These are phyloP conservation scores for Trichaptum fuscoviolaceum DNA, from an alignment of 768 basidiomycete genomes.

Conservation along the genomic window DNA sequence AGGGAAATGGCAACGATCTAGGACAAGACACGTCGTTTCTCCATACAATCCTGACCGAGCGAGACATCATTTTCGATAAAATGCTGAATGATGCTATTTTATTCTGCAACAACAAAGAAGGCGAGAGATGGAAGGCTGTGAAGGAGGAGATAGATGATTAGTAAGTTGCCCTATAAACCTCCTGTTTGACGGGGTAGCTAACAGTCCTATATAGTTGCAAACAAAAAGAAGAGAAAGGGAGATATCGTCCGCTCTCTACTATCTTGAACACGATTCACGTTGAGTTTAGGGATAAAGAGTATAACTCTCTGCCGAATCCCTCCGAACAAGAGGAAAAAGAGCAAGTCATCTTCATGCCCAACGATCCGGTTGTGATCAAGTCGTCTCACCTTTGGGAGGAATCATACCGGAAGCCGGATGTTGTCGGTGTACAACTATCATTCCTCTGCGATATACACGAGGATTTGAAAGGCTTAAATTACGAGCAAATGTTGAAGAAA, in stretches of 20 bases:
- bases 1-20: neutral
- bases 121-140: neutral
- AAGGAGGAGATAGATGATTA: neutral
- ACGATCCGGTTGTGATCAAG: neutral
- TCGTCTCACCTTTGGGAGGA: neutral
- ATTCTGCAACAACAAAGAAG: neutral
- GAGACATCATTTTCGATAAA: neutral
- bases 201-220: neutral
- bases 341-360: neutral
- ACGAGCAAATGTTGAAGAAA: no score
- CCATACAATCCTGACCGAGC: neutral
- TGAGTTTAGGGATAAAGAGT: neutral
- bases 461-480: no score
- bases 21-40: neutral
- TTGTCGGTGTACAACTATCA: neutral
- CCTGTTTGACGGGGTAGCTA: neutral
- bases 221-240: neutral
- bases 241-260: neutral
- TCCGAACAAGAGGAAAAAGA: neutral
- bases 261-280: neutral
- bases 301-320: neutral
- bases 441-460: neutral
- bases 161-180: neutral
- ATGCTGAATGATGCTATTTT: neutral
- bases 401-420: neutral